These are phyloP conservation scores for Puya raimondii DNA, from an alignment of 176 grass and related monocot species.

Conservation along the genomic window DNA sequence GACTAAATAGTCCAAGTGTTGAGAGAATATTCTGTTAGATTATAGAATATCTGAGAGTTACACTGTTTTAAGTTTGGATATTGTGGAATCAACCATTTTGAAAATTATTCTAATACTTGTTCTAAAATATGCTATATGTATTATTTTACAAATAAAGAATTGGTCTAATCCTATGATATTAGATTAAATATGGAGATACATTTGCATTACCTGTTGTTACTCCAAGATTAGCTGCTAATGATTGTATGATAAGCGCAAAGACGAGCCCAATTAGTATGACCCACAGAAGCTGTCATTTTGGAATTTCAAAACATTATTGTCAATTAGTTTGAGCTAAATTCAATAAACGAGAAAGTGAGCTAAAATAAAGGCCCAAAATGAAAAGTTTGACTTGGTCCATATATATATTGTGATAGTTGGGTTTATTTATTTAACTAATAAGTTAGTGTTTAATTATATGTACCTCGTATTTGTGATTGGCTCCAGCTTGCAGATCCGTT, in stretches of 20 bases:
- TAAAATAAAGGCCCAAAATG: neutral
- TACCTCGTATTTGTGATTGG: slow-evolving; percentile 85
- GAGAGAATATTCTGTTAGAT: too few relatives aligned
- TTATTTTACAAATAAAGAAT: too few relatives aligned
- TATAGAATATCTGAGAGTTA: too few relatives aligned
- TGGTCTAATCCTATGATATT: too few relatives aligned
- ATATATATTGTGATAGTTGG: neutral
- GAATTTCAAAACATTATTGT: neutral
- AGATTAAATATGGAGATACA: neutral
- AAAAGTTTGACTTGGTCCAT: neutral
- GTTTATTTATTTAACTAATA: slow-evolving; percentile 8
- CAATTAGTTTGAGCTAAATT: too few relatives aligned
- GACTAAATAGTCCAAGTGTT: too few relatives aligned
- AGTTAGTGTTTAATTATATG: neutral
- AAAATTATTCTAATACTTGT: too few relatives aligned
- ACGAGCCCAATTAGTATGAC: slow-evolving; percentile 75
- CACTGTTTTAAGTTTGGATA: too few relatives aligned
- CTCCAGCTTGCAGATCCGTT: slow-evolving; percentile 80
- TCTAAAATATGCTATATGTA: too few relatives aligned
- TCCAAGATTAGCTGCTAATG: slow-evolving; percentile 78
- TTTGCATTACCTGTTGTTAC: slow-evolving; percentile 65
- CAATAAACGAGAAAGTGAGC: neutral
- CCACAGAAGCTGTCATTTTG: slow-evolving; percentile 59
- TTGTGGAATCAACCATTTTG: too few relatives aligned
- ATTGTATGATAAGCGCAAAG: slow-evolving; percentile 89